Base-by-base conservation (phyloP, 2,329 filamentous ascomycete species). In the Grosmannia huntii region DNA sequence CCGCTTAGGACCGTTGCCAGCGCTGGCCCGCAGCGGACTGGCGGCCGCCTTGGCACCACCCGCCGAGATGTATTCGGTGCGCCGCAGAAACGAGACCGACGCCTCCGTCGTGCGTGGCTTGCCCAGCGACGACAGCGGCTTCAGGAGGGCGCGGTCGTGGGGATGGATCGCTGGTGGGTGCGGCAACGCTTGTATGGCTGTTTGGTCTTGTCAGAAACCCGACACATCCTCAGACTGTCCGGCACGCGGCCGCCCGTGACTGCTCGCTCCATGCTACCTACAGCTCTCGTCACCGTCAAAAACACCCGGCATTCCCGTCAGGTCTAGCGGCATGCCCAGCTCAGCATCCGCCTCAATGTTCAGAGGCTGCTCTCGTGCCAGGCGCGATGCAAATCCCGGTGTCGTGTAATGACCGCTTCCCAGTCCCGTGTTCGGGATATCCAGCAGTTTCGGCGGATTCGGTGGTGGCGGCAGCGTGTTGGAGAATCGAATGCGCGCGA, bases 271-370 rank as follows among this genome's bases (percentile, higher is more conserved):
- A 23, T 14, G 7, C 48, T 28, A 9, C n/a, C 70, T 78, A 96
- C 91, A 90, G 73, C 87, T 87, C 76, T 97, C 92, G 70, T 97
- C 90, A 60, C 91, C 92, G 67, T 97, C 86, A 68, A 97, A 96
- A 59, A 97, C 85, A 33, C 91, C 90, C 7, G 92, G 92, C 75
- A 97, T 89, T 67, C 94, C 94, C 59, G 97, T 87, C 65, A 99
- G 75, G 70, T 97, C 92, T 68, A 99, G 84, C 60, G 91, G 90
- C 94, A 99, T 97, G 59, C 94, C 94, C 65, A 97, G 81, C 76
- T 99, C 94, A 10, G 91, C 94, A 81, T 99, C 94, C 33, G 90
- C 90, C 73, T 99, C 94, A 61, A 99, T 94, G 68, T 96, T 97
- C 54, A 96, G 78, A 56, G 92, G 89, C 75, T 97, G 94, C 68